Evolutionary conservation across 768 basidiomycete species (phyloP), one percentile per base, ranked within the genome.

Genomic region (Melanogaster broomeanus): DNA sequence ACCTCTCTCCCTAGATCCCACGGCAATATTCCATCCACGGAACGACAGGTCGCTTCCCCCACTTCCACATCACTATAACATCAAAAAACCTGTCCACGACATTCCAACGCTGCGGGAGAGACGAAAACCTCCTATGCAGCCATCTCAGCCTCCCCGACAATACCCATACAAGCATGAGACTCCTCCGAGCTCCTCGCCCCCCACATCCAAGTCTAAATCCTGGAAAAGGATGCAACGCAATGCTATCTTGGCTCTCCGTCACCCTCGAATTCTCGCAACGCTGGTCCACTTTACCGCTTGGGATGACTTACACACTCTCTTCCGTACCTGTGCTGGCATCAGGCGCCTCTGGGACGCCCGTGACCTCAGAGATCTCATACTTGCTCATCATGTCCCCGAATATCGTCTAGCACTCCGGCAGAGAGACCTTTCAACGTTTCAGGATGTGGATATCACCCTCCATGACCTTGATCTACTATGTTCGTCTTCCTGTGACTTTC

Each of bases 401-500:
- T 91, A 83, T 61, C 62, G 68, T 7, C 56, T 70, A 38, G 77
- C 76, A 37, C 61, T 82, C 39, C 70, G 67, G 3, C 58, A 68
- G 42, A 65, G 77, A 38, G 77, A 80, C 53, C 52, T 70, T 22
- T 61, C 66, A 35, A 62, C 72, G 6, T 70, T 71, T 43, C 74
- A 77, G 42, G 73, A 77, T 35, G 74, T 89, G 21, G 72, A 74
- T 4, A 62, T 88, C 52, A 74, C 77, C 35, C 67, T 90, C 35
- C 68, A 75, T 41, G 84, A 90, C 64, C 68, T 91, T 15, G 76
- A 83, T 61, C 68, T 85, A 19, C 77, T 90, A 47, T 62, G 89
- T 91, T 71, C 66, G 88, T 78, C 41, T 35, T 30, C 42, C 52
- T 42, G 57, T 51, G 48, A 52, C 35, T 42, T 61, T 42, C 31